phyloP scores from a whole-genome alignment of 2,329 filamentous ascomycete species.

The Apiospora saccharicola region DNA sequence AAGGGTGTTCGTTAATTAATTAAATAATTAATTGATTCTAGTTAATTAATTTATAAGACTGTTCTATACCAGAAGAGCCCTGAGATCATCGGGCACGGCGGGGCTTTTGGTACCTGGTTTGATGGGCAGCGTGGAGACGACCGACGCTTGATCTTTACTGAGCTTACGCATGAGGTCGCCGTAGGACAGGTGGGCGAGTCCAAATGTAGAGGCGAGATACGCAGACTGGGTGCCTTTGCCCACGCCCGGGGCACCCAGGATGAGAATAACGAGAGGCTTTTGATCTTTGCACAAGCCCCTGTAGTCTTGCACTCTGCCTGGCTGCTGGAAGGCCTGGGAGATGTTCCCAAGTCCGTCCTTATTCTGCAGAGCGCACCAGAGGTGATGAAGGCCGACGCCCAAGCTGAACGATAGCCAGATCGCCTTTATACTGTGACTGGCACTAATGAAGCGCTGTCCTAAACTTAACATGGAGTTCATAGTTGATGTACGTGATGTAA shows the following conservation, averaged over 20 bases:
- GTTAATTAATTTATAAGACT: too few species aligned
- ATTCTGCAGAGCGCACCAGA: neutral
- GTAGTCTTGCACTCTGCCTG: neutral
- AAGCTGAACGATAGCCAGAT: neutral
- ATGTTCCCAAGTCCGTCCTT: neutral
- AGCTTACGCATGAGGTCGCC: constrained; percentile 33
- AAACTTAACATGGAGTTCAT: neutral
- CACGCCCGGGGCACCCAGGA: constrained; percentile 35
- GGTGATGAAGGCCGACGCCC: neutral
- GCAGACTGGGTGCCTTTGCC: constrained; percentile 36
- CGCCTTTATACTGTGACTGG: neutral
- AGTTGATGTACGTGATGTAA: neutral
- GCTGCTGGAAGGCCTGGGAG: neutral
- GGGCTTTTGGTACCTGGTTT: neutral
- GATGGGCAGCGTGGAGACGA: neutral
- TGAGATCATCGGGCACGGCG: neutral
- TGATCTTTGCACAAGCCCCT: neutral
- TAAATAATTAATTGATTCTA: too few species aligned
- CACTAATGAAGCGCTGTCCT: neutral
- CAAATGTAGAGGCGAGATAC: constrained; percentile 27
- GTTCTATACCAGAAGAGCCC: neutral
- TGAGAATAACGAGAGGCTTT: constrained; percentile 33
- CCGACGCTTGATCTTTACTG: neutral
- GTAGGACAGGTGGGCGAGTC: constrained; percentile 36
- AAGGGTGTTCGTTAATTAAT: too few species aligned